Evolutionary conservation across 768 basidiomycete genomes (phyloP), one percentile per base, ranked within the genome.

Genomic region (Boletales sp.): DNA sequence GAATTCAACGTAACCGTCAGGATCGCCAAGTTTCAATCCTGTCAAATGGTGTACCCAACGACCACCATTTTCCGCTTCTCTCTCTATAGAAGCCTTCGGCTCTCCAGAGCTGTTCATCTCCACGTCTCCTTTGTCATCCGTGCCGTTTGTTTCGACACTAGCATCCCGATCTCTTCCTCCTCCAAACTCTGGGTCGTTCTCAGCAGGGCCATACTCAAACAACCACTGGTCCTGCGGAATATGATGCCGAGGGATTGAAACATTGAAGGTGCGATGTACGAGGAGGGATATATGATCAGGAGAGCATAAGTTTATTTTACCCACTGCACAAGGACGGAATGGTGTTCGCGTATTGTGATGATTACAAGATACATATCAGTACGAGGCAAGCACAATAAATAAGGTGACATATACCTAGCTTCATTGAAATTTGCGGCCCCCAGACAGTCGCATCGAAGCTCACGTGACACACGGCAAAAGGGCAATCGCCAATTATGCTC

Each of bases 221-320:
- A 82, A 78, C 85, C 90, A 94, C 51, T 78, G 68, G 31, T 87
- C 84, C 25, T 72, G 74, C 3, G 90, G 90, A 56, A 97, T 93
- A 65, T 96, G 93, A 62, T 90, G 82, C 49, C 88, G 82, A 3
- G 94, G 94, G 68, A 97, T 94, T 17, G 94, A 94, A 15, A 90
- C 87, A 67, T 97, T 97, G 75, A 96, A 97, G 7, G 90, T 96
- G 21, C 84, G 82, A 59, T 94, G 90, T 4, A 94, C 76, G 32
- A 97, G 87, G 14, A 97, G 75, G 1, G 93, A 90, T 46, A 96
- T 75, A 59, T 97, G 94, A 62, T 94, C 93, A 1, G 93, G 92
- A 3, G 94, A 95, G 57, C 81, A 94, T 17, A 96, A 74, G 60
- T 82, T 94, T 45, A 96, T 79, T 60, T 82, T 87, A n/a, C 90